phyloP scores from a whole-genome alignment of 2,329 filamentous ascomycete species.

The Trichophyton schoenleinii region DNA sequence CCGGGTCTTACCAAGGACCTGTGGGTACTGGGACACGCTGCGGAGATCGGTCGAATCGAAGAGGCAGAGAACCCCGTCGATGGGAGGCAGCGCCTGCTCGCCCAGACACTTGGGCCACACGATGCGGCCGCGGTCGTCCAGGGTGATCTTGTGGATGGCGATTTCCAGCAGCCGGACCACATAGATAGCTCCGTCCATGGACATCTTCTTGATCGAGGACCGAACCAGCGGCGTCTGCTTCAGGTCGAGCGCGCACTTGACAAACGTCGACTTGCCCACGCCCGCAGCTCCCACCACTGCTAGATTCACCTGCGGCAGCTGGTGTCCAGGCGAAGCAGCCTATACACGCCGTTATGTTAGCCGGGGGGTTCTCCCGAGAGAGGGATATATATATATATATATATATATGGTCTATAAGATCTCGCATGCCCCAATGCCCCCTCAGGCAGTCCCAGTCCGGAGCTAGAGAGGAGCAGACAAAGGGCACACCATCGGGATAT shows the following conservation, averaged over 20 bases:
- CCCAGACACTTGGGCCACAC: slow-evolving; percentile 43
- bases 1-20: slow-evolving; percentile 56
- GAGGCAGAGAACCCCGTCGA: slow-evolving; percentile 73
- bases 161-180: slow-evolving; percentile 48
- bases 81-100: slow-evolving; percentile 57
- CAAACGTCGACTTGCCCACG: slow-evolving; percentile 49
- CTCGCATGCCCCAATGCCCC: no score
- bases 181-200: slow-evolving; percentile 43
- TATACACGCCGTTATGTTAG: neutral
- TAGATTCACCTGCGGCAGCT: slow-evolving; percentile 44
- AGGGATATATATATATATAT: no score
- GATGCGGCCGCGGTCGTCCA: slow-evolving; percentile 36
- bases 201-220: slow-evolving; percentile 42
- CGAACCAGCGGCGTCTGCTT: slow-evolving; percentile 30
- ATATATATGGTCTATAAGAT: no score
- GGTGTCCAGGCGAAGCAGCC: slow-evolving; percentile 18
- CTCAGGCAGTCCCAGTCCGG: neutral
- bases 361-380: neutral
- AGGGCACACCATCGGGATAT: no score
- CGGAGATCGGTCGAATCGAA: slow-evolving; percentile 76
- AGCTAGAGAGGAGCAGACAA: no score
- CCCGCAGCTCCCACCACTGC: slow-evolving; percentile 43
- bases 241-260: slow-evolving; percentile 45
- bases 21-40: slow-evolving; percentile 61
- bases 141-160: slow-evolving; percentile 38